These are phyloP conservation scores for Talaromyces sp. DNA, from an alignment of 2,329 filamentous ascomycete genomes.

Conservation along the genomic window DNA sequence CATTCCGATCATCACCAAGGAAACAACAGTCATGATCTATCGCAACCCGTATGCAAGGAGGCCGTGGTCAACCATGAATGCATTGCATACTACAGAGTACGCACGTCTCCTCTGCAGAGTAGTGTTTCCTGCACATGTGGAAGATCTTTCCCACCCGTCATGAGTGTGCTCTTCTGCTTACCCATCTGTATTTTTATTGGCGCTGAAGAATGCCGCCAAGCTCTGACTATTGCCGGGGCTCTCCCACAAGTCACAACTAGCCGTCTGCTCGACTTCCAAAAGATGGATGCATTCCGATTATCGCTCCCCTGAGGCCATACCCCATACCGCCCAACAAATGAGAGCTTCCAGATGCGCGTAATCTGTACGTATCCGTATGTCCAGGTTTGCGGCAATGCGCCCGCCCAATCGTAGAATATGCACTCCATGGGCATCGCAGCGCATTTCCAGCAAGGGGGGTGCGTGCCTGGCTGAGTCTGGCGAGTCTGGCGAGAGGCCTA, in stretches of 20 bases:
- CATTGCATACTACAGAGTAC: not conserved
- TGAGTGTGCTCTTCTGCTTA: not conserved
- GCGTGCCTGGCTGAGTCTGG: too few species aligned
- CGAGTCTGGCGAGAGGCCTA: not conserved
- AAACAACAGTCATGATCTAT: not conserved
- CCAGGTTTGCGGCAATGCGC: too few species aligned
- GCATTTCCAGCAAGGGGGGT: too few species aligned
- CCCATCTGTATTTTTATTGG: not conserved
- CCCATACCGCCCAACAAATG: too few species aligned
- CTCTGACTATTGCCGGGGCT: not conserved
- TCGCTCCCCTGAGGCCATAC: not conserved
- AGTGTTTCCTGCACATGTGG: too few species aligned
- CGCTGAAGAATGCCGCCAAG: not conserved
- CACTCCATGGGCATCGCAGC: too few species aligned
- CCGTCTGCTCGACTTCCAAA: not conserved
- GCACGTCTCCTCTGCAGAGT: not conserved
- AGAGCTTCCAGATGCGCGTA: too few species aligned
- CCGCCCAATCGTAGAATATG: too few species aligned
- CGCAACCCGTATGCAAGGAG: not conserved
- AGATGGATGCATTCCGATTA: not conserved
- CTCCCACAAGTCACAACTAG: not conserved
- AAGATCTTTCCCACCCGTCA: not conserved
- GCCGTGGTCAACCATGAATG: not conserved
- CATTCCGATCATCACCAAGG: not conserved
- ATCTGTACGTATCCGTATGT: too few species aligned